Percentiles rank a stretch among this genome's conserved stretches.
Conservation (phyloP, 495 filamentous ascomycete genomes). For the Penicillium paxilli region DNA sequence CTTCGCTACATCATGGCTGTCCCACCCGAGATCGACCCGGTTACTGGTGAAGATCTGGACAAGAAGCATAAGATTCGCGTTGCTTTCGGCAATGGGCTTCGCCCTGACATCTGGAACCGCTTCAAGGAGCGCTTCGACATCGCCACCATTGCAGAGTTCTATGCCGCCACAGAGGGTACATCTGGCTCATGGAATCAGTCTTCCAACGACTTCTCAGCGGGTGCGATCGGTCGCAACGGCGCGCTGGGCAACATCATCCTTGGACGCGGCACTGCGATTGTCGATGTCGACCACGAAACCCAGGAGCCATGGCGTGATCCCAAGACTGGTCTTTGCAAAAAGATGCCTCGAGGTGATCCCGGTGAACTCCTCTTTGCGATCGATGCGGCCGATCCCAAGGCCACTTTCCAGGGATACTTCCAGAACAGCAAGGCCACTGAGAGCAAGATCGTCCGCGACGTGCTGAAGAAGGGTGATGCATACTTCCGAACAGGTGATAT, state of each 20-base stretch:
- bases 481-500: constrained; percentile 89
- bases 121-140: constrained; percentile 90
- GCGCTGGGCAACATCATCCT: constrained; percentile 56
- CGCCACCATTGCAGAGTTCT: constrained; percentile 81
- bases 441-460: constrained; percentile 76
- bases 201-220: constrained; percentile 71
- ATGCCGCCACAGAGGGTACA: constrained; percentile 81
- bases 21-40: constrained; percentile 60
- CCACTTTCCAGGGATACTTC: constrained; percentile 85
- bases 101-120: constrained; percentile 86
- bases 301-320: constrained; percentile 71
- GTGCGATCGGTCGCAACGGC: constrained; percentile 82
- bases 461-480: constrained; percentile 77
- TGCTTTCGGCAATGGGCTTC: constrained; percentile 91
- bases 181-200: constrained; percentile 73
- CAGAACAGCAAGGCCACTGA: constrained; percentile 72
- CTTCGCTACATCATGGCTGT: constrained; percentile 84
- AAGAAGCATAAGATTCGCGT: constrained; percentile 71
- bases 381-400: constrained; percentile 61
- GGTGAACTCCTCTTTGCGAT: constrained; percentile 81
- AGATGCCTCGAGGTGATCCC: constrained; percentile 58
- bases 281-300: constrained; percentile 70
- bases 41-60: constrained; percentile 72
- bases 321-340: constrained; percentile 69
- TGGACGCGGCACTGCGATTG: constrained; percentile 52